These are phyloP conservation scores for Aspergillus transmontanensis DNA, from an alignment of 2,329 filamentous ascomycete species.

Conservation along the genomic window DNA sequence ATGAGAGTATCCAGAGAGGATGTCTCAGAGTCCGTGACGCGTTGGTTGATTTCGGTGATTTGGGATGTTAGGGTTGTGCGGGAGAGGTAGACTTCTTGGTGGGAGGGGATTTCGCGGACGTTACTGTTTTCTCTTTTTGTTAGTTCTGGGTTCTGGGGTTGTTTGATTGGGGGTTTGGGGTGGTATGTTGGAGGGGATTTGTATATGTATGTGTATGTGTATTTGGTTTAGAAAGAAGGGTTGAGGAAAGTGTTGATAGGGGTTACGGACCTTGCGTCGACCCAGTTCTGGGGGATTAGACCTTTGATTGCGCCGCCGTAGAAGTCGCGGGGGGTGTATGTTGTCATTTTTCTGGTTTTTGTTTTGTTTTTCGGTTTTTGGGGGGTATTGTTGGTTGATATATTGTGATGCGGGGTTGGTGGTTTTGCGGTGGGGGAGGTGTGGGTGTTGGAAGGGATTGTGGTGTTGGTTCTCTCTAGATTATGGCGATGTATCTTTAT, in stretches of 20 bases:
- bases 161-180: too few species aligned
- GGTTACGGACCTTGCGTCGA: constrained; percentile 26
- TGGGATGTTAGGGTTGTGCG: constrained; percentile 80
- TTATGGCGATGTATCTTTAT: neutral
- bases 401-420: neutral
- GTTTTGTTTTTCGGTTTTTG: neutral
- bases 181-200: too few species aligned
- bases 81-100: constrained; percentile 92
- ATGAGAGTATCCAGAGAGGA: constrained; percentile 3
- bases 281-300: constrained; percentile 36
- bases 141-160: constrained; percentile 9
- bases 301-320: constrained; percentile 41
- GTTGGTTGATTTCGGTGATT: constrained; percentile 88
- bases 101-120: constrained; percentile 49
- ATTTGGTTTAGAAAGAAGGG: too few species aligned
- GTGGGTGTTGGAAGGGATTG: neutral
- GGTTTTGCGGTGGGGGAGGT: neutral
- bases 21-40: constrained; percentile 55
- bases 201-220: too few species aligned
- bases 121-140: constrained; percentile 21
- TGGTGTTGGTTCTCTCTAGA: neutral
- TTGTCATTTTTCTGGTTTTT: constrained; percentile 21
- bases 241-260: too few species aligned
- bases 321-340: constrained; percentile 31
- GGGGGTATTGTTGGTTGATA: neutral